Conservation (phyloP, 257 asterid species). For the Solanum phureja region DNA sequence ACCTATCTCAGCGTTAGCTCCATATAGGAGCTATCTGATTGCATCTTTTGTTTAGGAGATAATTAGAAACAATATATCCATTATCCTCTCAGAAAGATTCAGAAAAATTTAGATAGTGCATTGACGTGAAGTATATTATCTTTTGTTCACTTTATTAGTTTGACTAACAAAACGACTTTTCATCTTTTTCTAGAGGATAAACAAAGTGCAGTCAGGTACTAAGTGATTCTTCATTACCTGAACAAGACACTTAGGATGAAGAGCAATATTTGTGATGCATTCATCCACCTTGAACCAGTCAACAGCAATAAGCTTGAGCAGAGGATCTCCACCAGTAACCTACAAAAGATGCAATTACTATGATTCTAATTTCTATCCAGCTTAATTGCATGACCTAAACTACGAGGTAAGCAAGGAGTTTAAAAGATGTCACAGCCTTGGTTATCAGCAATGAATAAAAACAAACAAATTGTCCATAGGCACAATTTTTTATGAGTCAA, state of each 20-base stretch:
- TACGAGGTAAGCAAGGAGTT: not conserved
- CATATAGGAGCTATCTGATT: not conserved
- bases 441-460: not conserved
- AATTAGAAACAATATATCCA: not conserved
- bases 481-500: not conserved
- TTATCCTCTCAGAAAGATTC: not conserved
- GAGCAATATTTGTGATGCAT: slow-evolving; percentile 49
- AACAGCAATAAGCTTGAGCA: slow-evolving; percentile 87
- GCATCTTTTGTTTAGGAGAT: not conserved
- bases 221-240: slow-evolving; percentile 45
- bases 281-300: slow-evolving; percentile 94
- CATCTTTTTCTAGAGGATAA: not conserved
- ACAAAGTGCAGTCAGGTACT: not conserved
- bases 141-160: not conserved
- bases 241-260: slow-evolving; percentile 74
- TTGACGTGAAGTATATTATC: not conserved
- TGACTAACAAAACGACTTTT: not conserved
- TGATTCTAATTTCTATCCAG: not conserved
- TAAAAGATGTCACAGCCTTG: not conserved
- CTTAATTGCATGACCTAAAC: not conserved
- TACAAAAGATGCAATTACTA: slow-evolving; percentile 21
- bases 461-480: not conserved
- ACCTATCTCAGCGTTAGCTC: not conserved
- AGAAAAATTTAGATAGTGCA: not conserved
- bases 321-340: slow-evolving; percentile 94